Evolutionary conservation across 345 rosid species (phyloP).

Genomic region (Schrenkiella parvula): DNA sequence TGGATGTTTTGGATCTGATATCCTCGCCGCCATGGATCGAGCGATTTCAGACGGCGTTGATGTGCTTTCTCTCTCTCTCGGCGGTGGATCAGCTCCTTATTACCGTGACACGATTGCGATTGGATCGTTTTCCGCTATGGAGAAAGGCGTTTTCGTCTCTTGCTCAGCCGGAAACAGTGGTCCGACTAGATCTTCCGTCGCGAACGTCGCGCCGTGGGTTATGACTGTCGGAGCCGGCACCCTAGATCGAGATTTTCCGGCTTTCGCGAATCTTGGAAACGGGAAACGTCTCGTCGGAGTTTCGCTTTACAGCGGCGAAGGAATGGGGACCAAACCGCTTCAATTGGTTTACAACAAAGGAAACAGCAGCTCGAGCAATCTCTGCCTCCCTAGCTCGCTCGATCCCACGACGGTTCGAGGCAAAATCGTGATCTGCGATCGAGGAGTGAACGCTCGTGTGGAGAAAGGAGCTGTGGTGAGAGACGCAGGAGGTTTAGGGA

Average conservation of each 20-base stretch:
- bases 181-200: conserved; percentile 48
- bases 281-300: conserved; percentile 48
- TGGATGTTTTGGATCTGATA: conserved; percentile 77
- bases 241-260: conserved; percentile 79
- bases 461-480: conserved; percentile 78
- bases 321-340: conserved; percentile 50
- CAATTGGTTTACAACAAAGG: conserved; percentile 54
- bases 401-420: conserved; percentile 52
- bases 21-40: conserved; percentile 76
- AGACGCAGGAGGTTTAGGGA: conserved; percentile 80
- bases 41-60: conserved; percentile 84
- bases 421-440: conserved; percentile 73
- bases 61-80: conserved; percentile 81
- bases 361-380: conserved; percentile 37
- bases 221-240: conserved; percentile 94
- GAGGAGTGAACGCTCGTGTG: conserved; percentile 71
- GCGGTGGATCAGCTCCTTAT: conserved; percentile 67
- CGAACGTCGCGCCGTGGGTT: conserved; percentile 93
- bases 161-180: conserved; percentile 88
- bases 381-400: conserved; percentile 77
- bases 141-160: conserved; percentile 76
- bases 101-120: conserved; percentile 62
- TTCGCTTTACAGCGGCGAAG: conserved; percentile 69
- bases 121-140: conserved; percentile 70
- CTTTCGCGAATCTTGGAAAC: conserved; percentile 57